Conservation (phyloP, 495 filamentous ascomycete species). For the Aspergillus haitiensis region DNA sequence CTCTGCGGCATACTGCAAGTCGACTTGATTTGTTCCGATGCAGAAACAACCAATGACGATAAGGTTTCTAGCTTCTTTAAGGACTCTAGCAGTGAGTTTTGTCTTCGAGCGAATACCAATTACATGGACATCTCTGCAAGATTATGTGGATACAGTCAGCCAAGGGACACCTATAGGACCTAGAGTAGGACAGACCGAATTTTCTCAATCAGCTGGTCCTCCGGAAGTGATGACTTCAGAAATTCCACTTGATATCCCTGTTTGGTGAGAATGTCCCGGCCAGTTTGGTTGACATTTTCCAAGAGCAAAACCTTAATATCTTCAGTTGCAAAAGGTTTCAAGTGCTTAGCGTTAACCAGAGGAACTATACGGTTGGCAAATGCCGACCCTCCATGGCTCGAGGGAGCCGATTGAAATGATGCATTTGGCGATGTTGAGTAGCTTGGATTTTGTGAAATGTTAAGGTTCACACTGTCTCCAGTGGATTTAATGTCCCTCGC, state of each 20-base stretch:
- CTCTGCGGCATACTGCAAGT: conserved; percentile 84
- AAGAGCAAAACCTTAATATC: conserved; percentile 95
- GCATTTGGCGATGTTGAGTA: conserved; percentile 63
- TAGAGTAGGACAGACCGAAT: conserved; percentile 65
- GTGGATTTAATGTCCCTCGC: conserved; percentile 36
- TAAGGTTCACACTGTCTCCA: conserved; percentile 32
- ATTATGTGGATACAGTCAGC: conserved; percentile 11
- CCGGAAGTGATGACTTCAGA: conserved; percentile 82
- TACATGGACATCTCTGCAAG: conserved; percentile 82
- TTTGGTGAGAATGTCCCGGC: conserved; percentile 70
- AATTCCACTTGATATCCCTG: conserved; percentile 98
- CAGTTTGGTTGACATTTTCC: conserved; percentile 94
- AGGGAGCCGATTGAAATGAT: conserved; percentile 64
- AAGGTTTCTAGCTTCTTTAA: conserved; percentile 87
- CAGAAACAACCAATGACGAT: conserved; percentile 98
- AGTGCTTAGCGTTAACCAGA: conserved; percentile 61
- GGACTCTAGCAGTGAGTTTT: conserved; percentile 80
- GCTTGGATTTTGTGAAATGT: conserved; percentile 54
- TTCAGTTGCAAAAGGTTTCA: conserved; percentile 93
- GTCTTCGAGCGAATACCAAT: conserved; percentile 99
- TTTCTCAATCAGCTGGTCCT: conserved; percentile 94
- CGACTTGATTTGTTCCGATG: conserved; percentile 98
- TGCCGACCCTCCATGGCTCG: conserved; percentile 43
- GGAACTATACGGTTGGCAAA: conserved; percentile 35
- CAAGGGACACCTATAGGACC: not conserved